phyloP scores from a whole-genome alignment of 176 grass and related monocot genomes.

The Musa troglodytarum region DNA sequence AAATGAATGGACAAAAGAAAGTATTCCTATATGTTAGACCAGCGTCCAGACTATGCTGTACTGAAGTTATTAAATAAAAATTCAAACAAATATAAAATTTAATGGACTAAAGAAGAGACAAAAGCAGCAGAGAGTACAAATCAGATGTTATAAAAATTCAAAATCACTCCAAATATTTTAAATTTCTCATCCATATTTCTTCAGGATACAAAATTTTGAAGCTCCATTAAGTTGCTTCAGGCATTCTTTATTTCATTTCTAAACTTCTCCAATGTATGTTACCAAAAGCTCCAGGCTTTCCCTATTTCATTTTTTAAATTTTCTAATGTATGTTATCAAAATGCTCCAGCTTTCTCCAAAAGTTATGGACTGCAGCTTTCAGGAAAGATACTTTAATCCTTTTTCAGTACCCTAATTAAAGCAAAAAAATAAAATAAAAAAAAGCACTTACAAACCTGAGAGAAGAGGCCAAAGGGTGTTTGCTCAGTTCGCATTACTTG shows the following conservation, averaged over 20 bases:
- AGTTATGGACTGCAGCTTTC: no score
- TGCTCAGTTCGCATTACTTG: constrained; percentile 99
- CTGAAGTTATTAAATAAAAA: no score
- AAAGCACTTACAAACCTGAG: constrained; percentile 55
- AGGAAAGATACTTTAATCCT: background rate
- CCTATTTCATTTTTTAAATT: no score
- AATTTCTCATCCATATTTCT: background rate
- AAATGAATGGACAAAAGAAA: background rate
- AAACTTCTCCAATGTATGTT: background rate
- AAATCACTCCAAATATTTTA: background rate
- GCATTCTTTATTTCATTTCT: background rate
- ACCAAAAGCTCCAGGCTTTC: no score
- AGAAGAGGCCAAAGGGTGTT: constrained; percentile 96
- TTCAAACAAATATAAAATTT: no score
- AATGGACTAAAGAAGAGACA: background rate
- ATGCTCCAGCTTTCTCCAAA: no score
- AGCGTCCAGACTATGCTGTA: no score
- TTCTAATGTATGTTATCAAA: no score
- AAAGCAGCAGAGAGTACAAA: background rate
- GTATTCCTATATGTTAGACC: no score
- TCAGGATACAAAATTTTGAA: background rate
- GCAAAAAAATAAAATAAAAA: background rate
- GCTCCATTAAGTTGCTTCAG: background rate
- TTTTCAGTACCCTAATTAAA: background rate
- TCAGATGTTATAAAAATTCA: background rate